Conservation (phyloP, 2,329 filamentous ascomycete species). For the Blastomyces gilchristii region DNA sequence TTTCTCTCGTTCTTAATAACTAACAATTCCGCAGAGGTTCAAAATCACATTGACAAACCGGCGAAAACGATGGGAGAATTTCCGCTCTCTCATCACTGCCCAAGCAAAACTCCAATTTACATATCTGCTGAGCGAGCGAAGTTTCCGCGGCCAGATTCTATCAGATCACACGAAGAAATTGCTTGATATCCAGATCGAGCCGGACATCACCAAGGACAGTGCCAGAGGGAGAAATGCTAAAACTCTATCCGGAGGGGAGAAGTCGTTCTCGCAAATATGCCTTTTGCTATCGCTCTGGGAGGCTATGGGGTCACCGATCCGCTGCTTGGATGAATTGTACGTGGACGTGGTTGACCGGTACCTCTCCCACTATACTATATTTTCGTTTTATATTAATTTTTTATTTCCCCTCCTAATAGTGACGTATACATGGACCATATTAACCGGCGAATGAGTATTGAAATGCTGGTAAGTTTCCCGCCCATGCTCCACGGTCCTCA, state of each 20-base stretch:
- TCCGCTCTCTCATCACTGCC: constrained; percentile 77
- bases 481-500: neutral
- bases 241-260: constrained; percentile 90
- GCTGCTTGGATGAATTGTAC: constrained; percentile 88
- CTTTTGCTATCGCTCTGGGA: constrained; percentile 90
- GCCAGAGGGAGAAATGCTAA: constrained; percentile 71
- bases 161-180: constrained; percentile 65
- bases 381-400: neutral
- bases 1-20: neutral
- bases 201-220: constrained; percentile 57
- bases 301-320: constrained; percentile 89
- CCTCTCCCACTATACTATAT: neutral
- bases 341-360: constrained; percentile 25
- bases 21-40: constrained; percentile 34
- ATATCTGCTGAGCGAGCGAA: constrained; percentile 78
- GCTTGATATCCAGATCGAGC: constrained; percentile 65
- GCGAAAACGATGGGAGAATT: constrained; percentile 64
- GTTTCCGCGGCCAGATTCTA: constrained; percentile 71
- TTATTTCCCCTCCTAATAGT: constrained; percentile 24
- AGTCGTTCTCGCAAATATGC: constrained; percentile 95
- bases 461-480: constrained; percentile 64
- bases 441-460: constrained; percentile 84
- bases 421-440: constrained; percentile 99
- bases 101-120: constrained; percentile 76
- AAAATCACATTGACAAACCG: constrained; percentile 57